phyloP scores from a whole-genome alignment of 2,329 filamentous ascomycete genomes.

The Sclerotinia borealis region DNA sequence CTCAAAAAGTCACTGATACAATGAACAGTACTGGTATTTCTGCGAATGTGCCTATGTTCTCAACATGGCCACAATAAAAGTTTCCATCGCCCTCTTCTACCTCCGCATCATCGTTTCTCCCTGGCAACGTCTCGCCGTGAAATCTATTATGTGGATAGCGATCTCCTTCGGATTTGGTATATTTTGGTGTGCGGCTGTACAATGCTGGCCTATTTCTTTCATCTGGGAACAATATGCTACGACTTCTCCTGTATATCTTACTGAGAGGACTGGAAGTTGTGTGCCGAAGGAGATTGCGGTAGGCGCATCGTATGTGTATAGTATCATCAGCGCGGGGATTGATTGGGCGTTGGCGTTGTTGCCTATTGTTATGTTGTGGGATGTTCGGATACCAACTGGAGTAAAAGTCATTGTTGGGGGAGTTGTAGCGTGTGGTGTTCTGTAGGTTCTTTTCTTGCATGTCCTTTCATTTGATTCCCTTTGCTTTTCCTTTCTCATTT shows the following conservation, averaged over 20 bases:
- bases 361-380: neutral
- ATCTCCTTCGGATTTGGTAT: neutral
- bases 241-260: neutral
- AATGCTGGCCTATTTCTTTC: neutral
- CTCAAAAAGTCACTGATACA: neutral
- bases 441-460: neutral
- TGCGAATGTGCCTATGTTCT: neutral
- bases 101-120: neutral
- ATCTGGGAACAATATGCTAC: neutral
- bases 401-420: neutral
- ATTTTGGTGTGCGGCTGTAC: neutral
- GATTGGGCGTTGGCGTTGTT: neutral
- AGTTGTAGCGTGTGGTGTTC: neutral
- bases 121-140: neutral
- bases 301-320: neutral
- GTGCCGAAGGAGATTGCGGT: neutral
- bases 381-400: neutral
- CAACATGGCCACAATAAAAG: neutral
- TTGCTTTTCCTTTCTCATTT: too few relatives aligned
- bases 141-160: neutral
- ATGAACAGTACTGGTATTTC: neutral
- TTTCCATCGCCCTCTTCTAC: neutral
- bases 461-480: too few relatives aligned
- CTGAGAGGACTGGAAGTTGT: neutral
- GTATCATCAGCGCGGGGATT: neutral